Conservation (phyloP, 129 eudicot genomes). For the Sambucus nigra region DNA sequence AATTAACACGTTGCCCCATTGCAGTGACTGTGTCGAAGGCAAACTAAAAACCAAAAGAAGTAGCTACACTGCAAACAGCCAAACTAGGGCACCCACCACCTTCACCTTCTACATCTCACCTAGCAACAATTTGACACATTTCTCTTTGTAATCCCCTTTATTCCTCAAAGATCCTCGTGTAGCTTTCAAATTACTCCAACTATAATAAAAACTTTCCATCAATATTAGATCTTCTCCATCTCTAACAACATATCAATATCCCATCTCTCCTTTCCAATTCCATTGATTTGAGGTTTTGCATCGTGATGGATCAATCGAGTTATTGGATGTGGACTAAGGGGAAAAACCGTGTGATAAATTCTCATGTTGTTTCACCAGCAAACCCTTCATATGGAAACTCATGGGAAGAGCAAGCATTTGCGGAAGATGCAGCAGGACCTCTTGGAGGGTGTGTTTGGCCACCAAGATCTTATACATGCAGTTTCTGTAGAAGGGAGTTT, state of each 20-base stretch:
- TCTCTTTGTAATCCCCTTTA: no score
- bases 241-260: background rate
- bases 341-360: conserved; percentile 22
- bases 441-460: conserved; percentile 95
- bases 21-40: conserved; percentile 13
- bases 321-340: conserved; percentile 58
- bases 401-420: conserved; percentile 95
- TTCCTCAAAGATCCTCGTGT: conserved; percentile 30
- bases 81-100: conserved; percentile 43
- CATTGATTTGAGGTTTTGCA: background rate
- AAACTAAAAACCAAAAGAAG: conserved; percentile 45
- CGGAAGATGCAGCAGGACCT: conserved; percentile 76
- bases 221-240: background rate
- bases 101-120: conserved; percentile 27
- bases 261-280: background rate
- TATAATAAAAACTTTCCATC: conserved; percentile 27
- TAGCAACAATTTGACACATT: conserved; percentile 29
- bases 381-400: conserved; percentile 33
- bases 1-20: no score
- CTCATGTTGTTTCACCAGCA: conserved; percentile 21
- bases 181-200: conserved; percentile 31
- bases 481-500: conserved; percentile 77
- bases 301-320: conserved; percentile 48
- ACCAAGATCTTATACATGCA: conserved; percentile 90
- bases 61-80: conserved; percentile 53